Evolutionary conservation across 345 rosid species (phyloP).

Genomic region (Aethionema arabicum): DNA sequence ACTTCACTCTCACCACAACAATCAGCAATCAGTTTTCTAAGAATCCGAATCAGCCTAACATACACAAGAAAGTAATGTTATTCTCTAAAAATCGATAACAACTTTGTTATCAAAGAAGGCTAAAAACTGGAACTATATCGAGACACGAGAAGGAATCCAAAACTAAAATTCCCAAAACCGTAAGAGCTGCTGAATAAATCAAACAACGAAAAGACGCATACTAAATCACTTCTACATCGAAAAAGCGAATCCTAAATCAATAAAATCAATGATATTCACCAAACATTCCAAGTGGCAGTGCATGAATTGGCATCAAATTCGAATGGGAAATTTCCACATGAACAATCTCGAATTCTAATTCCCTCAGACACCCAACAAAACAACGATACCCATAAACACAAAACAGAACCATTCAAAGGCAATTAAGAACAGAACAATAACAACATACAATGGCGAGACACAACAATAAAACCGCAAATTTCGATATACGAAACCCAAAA

Average conservation of each 20-base stretch:
- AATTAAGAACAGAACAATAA: background rate
- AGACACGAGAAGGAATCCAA: no score
- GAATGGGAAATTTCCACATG: background rate
- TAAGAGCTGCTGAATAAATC: no score
- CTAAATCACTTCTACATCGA: background rate
- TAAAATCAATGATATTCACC: slow-evolving; percentile 7
- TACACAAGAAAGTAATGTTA: slow-evolving; percentile 1
- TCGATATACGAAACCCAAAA: slow-evolving; percentile 3
- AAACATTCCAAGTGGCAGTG: background rate
- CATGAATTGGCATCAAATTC: slow-evolving; percentile 14
- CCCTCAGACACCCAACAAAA: slow-evolving; percentile 5
- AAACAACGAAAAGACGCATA: slow-evolving; percentile 10
- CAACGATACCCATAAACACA: background rate
- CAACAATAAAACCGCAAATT: slow-evolving; percentile 3
- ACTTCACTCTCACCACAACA: slow-evolving; percentile 20
- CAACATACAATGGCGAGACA: slow-evolving; percentile 31
- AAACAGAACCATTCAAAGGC: background rate
- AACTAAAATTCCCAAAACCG: no score
- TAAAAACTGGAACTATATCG: no score
- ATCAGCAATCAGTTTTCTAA: slow-evolving; percentile 27
- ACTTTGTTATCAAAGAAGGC: background rate
- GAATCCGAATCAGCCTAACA: slow-evolving; percentile 37
- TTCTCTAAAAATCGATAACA: background rate
- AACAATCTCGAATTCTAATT: background rate
- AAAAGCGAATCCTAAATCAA: background rate